Percentiles rank a stretch among this genome's conserved stretches.
phyloP scores from a whole-genome alignment of 176 grass and related monocot genomes.

The Tillandsia leiboldiana region DNA sequence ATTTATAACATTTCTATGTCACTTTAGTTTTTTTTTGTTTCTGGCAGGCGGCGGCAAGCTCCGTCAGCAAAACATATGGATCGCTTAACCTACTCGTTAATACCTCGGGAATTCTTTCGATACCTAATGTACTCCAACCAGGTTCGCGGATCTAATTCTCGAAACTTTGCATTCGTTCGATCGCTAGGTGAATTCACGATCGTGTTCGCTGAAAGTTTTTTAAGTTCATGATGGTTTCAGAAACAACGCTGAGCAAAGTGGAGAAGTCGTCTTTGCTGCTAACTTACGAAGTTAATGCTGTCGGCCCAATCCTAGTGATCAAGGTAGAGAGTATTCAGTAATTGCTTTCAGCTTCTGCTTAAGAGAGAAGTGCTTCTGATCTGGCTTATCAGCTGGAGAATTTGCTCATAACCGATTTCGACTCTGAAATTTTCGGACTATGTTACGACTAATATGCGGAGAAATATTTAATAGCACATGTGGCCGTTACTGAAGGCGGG shows the following conservation, averaged over 20 bases:
- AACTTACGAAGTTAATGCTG: slow-evolving; percentile 67
- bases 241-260: slow-evolving; percentile 76
- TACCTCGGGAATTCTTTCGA: slow-evolving; percentile 64
- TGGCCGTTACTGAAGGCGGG: slow-evolving; percentile 53
- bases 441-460: background rate
- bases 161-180: background rate
- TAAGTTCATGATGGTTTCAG: slow-evolving; percentile 13
- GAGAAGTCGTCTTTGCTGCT: slow-evolving; percentile 70
- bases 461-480: slow-evolving; percentile 46
- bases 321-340: slow-evolving; percentile 33
- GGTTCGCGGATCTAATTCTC: slow-evolving; percentile 22
- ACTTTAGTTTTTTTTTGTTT: no score
- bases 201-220: no score
- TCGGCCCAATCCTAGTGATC: slow-evolving; percentile 62
- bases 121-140: slow-evolving; percentile 66
- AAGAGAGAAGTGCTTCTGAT: background rate
- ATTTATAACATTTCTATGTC: background rate
- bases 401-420: background rate
- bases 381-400: background rate
- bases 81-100: slow-evolving; percentile 70
- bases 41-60: slow-evolving; percentile 41
- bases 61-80: slow-evolving; percentile 47
- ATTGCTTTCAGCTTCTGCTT: background rate
- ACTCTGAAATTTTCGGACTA: background rate
- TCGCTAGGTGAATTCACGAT: no score